These are phyloP conservation scores for Tolypocladium guangdongense DNA, from an alignment of 2,329 filamentous ascomycete genomes.

Conservation along the genomic window DNA sequence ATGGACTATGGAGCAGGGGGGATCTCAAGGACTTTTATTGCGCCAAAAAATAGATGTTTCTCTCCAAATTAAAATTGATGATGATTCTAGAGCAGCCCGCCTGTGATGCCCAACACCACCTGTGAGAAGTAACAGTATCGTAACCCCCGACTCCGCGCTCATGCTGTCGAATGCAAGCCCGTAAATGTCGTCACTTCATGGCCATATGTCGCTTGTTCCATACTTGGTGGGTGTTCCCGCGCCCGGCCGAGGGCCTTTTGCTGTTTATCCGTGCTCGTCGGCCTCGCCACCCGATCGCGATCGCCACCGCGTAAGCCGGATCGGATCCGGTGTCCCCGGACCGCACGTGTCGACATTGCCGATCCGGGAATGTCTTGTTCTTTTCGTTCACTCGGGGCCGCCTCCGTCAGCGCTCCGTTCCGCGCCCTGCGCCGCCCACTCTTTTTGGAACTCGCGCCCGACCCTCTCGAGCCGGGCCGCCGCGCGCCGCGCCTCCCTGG, in stretches of 20 bases:
- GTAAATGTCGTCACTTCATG: background rate
- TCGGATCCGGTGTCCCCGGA: background rate
- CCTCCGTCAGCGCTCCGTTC: constrained; percentile 15
- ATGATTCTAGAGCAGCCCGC: background rate
- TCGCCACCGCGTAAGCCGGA: background rate
- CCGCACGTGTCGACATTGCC: background rate
- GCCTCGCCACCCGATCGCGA: background rate
- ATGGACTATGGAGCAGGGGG: constrained; percentile 14
- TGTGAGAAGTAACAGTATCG: background rate
- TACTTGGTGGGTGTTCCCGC: background rate
- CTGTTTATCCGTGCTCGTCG: background rate
- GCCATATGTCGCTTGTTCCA: background rate
- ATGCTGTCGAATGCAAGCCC: background rate
- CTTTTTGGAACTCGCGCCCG: constrained; percentile 42
- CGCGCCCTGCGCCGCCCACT: constrained; percentile 30
- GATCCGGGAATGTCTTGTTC: background rate
- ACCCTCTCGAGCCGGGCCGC: constrained; percentile 42
- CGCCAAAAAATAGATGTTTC: constrained; percentile 10
- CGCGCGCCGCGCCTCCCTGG: constrained; percentile 40
- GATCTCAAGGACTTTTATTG: constrained; percentile 10
- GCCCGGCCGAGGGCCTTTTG: background rate
- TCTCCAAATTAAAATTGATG: background rate
- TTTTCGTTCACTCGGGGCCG: constrained; percentile 11
- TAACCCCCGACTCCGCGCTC: constrained; percentile 3
- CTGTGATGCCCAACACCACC: background rate